These are phyloP conservation scores for Lepidium didymum DNA, from an alignment of 345 rosid genomes.

Conservation along the genomic window DNA sequence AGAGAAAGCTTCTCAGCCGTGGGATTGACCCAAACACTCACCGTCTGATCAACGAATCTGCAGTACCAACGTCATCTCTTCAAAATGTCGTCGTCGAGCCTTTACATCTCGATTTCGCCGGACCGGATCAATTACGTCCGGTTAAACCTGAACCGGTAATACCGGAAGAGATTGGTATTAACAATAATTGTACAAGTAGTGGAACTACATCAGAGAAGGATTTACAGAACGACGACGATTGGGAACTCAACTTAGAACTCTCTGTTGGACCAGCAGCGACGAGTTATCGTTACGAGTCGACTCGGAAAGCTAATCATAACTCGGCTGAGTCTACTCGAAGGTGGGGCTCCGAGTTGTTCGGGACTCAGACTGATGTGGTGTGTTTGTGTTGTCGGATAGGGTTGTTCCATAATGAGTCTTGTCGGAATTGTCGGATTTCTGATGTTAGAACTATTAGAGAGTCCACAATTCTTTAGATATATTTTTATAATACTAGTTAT, in stretches of 20 bases:
- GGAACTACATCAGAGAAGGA: conserved; percentile 28
- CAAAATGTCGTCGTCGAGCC: neutral
- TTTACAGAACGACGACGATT: neutral
- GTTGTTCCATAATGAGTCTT: conserved; percentile 21
- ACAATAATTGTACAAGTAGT: conserved; percentile 10
- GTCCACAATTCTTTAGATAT: conserved; percentile 14
- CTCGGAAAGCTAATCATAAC: neutral
- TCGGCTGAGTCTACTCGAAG: conserved; percentile 19
- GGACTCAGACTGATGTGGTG: neutral
- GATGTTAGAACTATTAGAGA: conserved; percentile 24
- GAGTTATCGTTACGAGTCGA: conserved; percentile 11
- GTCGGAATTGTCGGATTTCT: conserved; percentile 25
- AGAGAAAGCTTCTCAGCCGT: conserved; percentile 62
- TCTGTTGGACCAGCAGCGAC: conserved; percentile 23
- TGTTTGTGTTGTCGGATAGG: conserved; percentile 34
- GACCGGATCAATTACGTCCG: neutral
- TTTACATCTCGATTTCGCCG: conserved; percentile 2
- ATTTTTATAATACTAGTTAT: neutral
- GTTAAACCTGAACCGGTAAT: conserved; percentile 23
- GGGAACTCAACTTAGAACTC: conserved; percentile 21
- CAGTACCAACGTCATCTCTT: conserved; percentile 1
- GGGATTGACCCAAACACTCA: conserved; percentile 75
- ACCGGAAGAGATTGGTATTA: neutral
- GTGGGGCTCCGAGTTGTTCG: conserved; percentile 20
- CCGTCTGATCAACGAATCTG: conserved; percentile 37